Evolutionary conservation across 2,329 filamentous ascomycete species (phyloP).

Genomic region (Drechslerella coelobrocha): DNA sequence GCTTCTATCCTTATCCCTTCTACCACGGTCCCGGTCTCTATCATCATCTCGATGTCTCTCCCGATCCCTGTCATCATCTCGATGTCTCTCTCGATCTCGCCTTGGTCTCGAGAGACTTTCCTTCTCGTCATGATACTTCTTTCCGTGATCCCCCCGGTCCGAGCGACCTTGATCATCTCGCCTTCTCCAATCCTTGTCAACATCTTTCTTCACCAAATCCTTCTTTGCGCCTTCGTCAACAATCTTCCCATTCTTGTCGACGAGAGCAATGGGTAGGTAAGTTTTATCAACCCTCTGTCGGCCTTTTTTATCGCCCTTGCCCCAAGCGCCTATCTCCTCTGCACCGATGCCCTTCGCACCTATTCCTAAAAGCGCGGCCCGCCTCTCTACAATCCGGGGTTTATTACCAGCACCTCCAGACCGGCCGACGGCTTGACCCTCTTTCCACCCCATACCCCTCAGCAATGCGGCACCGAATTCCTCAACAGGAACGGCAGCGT

Average conservation of each 20-base stretch:
- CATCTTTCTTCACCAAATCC: conserved; percentile 65
- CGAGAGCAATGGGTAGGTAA: conserved; percentile 69
- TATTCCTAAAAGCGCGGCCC: conserved; percentile 83
- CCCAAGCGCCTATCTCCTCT: conserved; percentile 80
- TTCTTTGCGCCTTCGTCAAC: conserved; percentile 32
- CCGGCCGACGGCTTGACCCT: conserved; percentile 66
- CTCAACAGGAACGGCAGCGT: conserved; percentile 87
- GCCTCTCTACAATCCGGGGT: conserved; percentile 70
- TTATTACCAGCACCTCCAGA: conserved; percentile 63
- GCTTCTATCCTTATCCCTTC: conserved; percentile 45
- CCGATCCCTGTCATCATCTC: conserved; percentile 56
- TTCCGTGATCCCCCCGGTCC: conserved; percentile 50
- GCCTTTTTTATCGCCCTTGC: conserved; percentile 69
- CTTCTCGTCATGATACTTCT: conserved; percentile 54
- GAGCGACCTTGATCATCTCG: conserved; percentile 56
- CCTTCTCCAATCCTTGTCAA: conserved; percentile 64
- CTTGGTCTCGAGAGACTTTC: conserved; percentile 58
- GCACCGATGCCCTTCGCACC: conserved; percentile 82
- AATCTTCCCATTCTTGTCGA: conserved; percentile 61
- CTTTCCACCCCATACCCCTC: conserved; percentile 94
- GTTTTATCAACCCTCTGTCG: conserved; percentile 59
- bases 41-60: conserved; percentile 50
- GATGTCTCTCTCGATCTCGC: conserved; percentile 56
- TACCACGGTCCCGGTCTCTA: conserved; percentile 50
- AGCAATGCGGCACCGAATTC: conserved; percentile 91